phyloP scores from a whole-genome alignment of 1,284 basidiomycete genomes.

The Rhodotorula mucilaginosa region DNA sequence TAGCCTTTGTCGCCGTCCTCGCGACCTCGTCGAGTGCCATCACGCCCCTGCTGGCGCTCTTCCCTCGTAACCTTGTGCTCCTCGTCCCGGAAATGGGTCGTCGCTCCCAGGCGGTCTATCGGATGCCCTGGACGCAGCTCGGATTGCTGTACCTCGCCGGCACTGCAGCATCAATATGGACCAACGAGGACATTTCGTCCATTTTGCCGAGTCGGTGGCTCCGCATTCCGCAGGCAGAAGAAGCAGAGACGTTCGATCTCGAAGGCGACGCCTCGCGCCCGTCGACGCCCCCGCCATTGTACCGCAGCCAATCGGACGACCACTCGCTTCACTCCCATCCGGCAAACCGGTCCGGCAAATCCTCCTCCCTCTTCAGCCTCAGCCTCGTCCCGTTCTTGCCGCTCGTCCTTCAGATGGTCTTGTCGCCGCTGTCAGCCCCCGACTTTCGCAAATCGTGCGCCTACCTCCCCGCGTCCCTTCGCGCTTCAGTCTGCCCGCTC shows the following conservation, averaged over 20 bases:
- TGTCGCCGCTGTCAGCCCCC: conserved; percentile 10
- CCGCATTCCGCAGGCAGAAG: not conserved
- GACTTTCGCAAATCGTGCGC: conserved; percentile 16
- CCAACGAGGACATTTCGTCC: conserved; percentile 3
- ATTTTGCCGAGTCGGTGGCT: not conserved
- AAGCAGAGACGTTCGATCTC: not conserved
- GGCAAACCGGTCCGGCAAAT: not conserved
- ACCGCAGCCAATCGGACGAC: not conserved
- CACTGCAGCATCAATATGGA: not conserved
- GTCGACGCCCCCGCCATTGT: not conserved
- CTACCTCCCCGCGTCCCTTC: conserved; percentile 22
- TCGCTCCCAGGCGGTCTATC: not conserved
- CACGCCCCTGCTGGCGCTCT: conserved; percentile 3
- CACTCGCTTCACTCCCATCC: not conserved
- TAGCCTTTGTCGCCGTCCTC: conserved; percentile 17
- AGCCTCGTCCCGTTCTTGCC: conserved; percentile 31
- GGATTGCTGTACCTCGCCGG: conserved; percentile 19
- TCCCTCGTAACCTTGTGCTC: conserved; percentile 21
- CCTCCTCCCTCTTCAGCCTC: not conserved
- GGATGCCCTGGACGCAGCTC: conserved; percentile 28
- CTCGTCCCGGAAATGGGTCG: conserved; percentile 8
- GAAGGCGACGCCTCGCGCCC: not conserved
- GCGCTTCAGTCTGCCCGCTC: conserved; percentile 22
- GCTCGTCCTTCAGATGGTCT: conserved; percentile 10
- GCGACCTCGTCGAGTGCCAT: not conserved